Base-by-base conservation (phyloP, 495 filamentous ascomycete genomes). In the Lasiosphaeria ovina region DNA sequence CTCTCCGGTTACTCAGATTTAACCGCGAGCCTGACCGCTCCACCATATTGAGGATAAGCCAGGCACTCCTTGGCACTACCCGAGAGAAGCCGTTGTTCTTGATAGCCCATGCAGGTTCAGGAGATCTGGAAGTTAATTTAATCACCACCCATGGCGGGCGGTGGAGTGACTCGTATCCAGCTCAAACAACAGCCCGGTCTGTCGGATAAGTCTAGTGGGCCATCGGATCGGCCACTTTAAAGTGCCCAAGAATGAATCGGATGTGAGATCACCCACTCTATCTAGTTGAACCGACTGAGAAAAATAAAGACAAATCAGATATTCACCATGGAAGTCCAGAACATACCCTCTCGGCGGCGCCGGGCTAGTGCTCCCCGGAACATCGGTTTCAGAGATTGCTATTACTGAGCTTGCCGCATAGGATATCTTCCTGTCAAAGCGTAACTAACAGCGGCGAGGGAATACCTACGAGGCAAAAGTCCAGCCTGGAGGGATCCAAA, bases 1-100 rank as follows among this genome's bases (percentile, higher is more conserved):
- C 58, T 65, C 62, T 65, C 64, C 68, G 64, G 60, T 60, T 61
- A 34, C 54, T 61, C 31, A 35, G 54, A 64, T 69, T 69, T 69
- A 67, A n/a, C 68, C 66, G 62, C 54, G 57, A 61, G 56, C 38
- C 62, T 59, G 55, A 60, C 60, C 62, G 59, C 52, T 54, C 51
- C 49, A n/a, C 16, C 45, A 51, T 36, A 62, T 58, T 47, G 54
- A 11, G 50, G 54, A n/a, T 35, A 42, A 51, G 56, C 51, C 51
- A 62, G 35, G 57, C 34, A 47, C 57, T 35, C 59, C 58, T 63
- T 53, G 52, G 55, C 55, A 44, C 44, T 45, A 6, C 7, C 14
- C 35, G n/a, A 17, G 24, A 24, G 51, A n/a, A 56, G 33, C 12
- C 47, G n/a, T 48, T 55, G 52, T 44, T 16, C 54, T 47, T 51